Evolutionary conservation across 2,329 filamentous ascomycete species (phyloP).

Genomic region (Bretziella fagacearum): DNA sequence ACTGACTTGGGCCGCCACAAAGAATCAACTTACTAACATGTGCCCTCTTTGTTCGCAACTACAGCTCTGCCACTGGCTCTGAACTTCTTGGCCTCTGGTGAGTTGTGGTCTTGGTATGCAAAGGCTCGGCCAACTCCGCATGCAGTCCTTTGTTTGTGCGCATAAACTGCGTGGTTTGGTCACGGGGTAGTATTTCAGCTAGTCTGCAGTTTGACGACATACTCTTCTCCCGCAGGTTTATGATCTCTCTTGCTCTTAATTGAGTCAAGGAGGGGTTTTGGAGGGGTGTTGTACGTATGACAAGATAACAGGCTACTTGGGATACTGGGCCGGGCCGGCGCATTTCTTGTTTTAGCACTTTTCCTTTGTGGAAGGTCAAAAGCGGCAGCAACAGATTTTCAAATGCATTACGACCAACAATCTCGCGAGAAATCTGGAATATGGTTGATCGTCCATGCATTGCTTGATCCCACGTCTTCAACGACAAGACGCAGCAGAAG

Average conservation of each 20-base stretch:
- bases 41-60: conserved; percentile 15
- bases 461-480: not conserved
- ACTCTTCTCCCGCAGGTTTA: not conserved
- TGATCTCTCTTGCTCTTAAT: conserved; percentile 7
- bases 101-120: conserved; percentile 34
- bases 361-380: conserved; percentile 27
- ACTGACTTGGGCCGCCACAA: not conserved
- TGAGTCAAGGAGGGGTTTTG: conserved; percentile 1
- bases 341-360: conserved; percentile 17
- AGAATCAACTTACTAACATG: not conserved
- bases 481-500: not conserved
- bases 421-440: not conserved
- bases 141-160: not conserved
- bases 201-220: not conserved
- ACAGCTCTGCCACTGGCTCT: conserved; percentile 63
- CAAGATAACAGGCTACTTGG: not conserved
- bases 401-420: not conserved
- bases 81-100: conserved; percentile 84
- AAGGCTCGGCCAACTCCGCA: not conserved
- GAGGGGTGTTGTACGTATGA: not conserved
- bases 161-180: conserved; percentile 2
- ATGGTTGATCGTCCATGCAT: not conserved
- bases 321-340: not conserved
- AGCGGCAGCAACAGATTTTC: conserved; percentile 41
- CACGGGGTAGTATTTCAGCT: not conserved